phyloP scores from a whole-genome alignment of 805 yeast species.

The Nakazawaea sp. region DNA sequence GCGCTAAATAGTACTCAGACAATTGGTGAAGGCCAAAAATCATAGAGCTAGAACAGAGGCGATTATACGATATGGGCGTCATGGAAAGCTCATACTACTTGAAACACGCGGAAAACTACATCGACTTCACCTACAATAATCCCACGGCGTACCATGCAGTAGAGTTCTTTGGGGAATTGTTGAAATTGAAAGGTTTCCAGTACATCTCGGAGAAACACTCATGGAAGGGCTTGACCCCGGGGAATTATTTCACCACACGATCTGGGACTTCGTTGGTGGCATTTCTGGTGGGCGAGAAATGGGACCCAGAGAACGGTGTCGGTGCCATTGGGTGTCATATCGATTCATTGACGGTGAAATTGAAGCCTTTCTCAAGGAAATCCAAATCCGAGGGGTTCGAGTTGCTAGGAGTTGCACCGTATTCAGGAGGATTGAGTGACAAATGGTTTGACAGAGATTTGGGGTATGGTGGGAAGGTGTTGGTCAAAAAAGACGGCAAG shows the following conservation, averaged over 20 bases:
- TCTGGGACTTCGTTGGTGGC: conserved; percentile 65
- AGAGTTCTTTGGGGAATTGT: conserved; percentile 35
- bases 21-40: too few relatives aligned
- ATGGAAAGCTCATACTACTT: too few relatives aligned
- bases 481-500: conserved; percentile 36
- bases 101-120: conserved; percentile 32
- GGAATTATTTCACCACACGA: conserved; percentile 61
- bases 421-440: conserved; percentile 61
- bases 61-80: too few relatives aligned
- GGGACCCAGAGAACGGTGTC: conserved; percentile 58
- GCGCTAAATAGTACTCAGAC: too few relatives aligned
- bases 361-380: conserved; percentile 69
- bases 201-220: conserved; percentile 57
- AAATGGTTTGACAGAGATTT: conserved; percentile 84
- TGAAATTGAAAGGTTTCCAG: conserved; percentile 56
- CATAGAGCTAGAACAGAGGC: too few relatives aligned
- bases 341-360: conserved; percentile 59
- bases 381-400: conserved; percentile 64
- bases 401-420: conserved; percentile 76
- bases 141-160: conserved; percentile 79
- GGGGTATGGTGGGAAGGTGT: conserved; percentile 74
- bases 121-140: conserved; percentile 61
- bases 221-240: conserved; percentile 41
- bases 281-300: conserved; percentile 58
- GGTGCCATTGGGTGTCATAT: conserved; percentile 70